These are phyloP conservation scores for Austroboletus novae-zelandiae DNA, from an alignment of 1,284 basidiomycete genomes.

Conservation along the genomic window DNA sequence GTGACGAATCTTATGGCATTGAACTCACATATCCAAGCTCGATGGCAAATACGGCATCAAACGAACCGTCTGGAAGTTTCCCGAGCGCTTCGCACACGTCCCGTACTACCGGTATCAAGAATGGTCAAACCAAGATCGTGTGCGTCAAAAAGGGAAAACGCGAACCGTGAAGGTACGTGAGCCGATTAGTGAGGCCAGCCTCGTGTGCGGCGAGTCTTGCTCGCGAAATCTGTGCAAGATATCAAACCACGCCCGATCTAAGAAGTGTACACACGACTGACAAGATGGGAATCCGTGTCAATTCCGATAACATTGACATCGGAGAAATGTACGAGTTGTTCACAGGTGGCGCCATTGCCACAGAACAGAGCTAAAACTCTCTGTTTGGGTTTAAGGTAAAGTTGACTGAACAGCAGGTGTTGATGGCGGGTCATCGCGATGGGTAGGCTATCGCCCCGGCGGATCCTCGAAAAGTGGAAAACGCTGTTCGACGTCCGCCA, in stretches of 20 bases:
- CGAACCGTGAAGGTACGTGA: conserved; percentile 6
- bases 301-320: conserved; percentile 11
- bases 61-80: conserved; percentile 7
- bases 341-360: conserved; percentile 5
- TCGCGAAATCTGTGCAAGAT: conserved; percentile 3
- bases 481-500: not conserved
- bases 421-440: conserved; percentile 13
- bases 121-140: not conserved
- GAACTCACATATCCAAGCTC: conserved; percentile 10
- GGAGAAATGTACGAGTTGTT: conserved; percentile 13
- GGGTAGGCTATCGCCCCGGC: conserved; percentile 7
- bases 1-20: not conserved
- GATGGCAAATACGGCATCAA: conserved; percentile 10
- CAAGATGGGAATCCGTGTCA: conserved; percentile 8
- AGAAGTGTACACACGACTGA: not conserved
- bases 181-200: conserved; percentile 3
- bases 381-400: conserved; percentile 7
- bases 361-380: conserved; percentile 14
- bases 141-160: not conserved
- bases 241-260: not conserved
- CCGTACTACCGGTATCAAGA: not conserved
- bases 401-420: conserved; percentile 11
- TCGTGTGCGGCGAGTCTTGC: conserved; percentile 3
- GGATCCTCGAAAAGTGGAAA: conserved; percentile 15
- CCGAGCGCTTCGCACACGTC: conserved; percentile 7